Conservation (phyloP, 179 eudicot species). For the Silene vulgaris region DNA sequence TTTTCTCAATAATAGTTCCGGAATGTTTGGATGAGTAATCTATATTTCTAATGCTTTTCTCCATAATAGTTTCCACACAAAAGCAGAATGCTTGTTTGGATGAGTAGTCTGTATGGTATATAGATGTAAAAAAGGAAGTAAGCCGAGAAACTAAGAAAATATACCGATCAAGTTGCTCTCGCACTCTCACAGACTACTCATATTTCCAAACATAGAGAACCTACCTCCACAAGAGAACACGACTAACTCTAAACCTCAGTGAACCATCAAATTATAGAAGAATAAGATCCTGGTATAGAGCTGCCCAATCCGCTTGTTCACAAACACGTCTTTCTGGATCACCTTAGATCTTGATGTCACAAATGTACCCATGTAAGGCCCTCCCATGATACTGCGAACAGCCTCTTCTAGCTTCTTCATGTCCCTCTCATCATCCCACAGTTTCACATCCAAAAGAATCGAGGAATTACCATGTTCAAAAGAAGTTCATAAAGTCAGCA, state of each 20-base stretch:
- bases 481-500: not conserved
- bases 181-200: no score
- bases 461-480: constrained; percentile 90
- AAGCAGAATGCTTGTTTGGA: no score
- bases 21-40: no score
- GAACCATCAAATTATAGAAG: not conserved
- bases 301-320: not conserved
- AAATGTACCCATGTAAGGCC: constrained; percentile 81
- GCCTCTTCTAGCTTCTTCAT: constrained; percentile 95
- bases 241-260: constrained; percentile 25
- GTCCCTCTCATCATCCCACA: constrained; percentile 99
- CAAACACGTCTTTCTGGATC: not conserved
- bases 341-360: constrained; percentile 86
- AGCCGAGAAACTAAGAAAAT: no score
- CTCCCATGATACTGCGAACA: constrained; percentile 58
- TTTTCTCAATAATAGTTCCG: no score
- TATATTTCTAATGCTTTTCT: no score
- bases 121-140: no score
- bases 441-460: constrained; percentile 87
- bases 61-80: no score
- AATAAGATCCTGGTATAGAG: not conserved
- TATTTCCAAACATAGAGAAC: no score
- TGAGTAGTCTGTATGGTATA: no score
- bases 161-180: no score
- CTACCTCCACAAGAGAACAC: constrained; percentile 29